Base-by-base conservation (phyloP, 2,329 filamentous ascomycete genomes). In the Nemania bipapillata region DNA sequence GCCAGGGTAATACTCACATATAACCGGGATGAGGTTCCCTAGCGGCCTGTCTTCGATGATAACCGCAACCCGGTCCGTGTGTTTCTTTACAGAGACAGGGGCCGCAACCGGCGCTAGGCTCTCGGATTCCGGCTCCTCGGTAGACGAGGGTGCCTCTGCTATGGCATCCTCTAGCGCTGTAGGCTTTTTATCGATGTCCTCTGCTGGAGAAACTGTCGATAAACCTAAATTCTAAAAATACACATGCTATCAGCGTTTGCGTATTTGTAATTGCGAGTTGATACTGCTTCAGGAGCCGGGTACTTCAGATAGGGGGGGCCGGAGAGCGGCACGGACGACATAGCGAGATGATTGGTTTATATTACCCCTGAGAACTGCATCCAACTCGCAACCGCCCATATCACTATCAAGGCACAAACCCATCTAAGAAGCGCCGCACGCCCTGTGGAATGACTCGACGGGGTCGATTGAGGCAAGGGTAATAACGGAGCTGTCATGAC, bases 1-100 rank as follows among this genome's bases (percentile, higher is more conserved):
- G 12, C 24, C 5, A 1, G 32, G 5, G 12, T 53, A 7, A 17
- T 50, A 63, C 66, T 65, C 28, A 69, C 67, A 72, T 45, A 82
- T 76, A n/a, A 81, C 70, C 8, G 80, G 80, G 32, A 82, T 70
- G 12, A 82, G 74, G 28, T 77, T 77, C 12, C 74, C 62, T 11
- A 78, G 72, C 20, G 78, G 79, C 57, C 75, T 70, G n/a, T 78
- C 77, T 65, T 81, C 80, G 40, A 81, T 75, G 20, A 82, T 81
- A 7, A 80, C 76, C 0, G 80, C 81, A 4, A 75, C 80, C 2
- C 72, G 66, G 52, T 74, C 73, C 6, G 65, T 68, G 37, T 74
- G 64, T 47, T 71, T 73, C 35, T 47, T 30, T 24, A 42, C 20
- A 5, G 20, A 8, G 22, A 37, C 20, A 24, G 32, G 20, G 7